These are phyloP conservation scores for Jaminaea rosea DNA, from an alignment of 1,284 basidiomycete species.

Conservation along the genomic window DNA sequence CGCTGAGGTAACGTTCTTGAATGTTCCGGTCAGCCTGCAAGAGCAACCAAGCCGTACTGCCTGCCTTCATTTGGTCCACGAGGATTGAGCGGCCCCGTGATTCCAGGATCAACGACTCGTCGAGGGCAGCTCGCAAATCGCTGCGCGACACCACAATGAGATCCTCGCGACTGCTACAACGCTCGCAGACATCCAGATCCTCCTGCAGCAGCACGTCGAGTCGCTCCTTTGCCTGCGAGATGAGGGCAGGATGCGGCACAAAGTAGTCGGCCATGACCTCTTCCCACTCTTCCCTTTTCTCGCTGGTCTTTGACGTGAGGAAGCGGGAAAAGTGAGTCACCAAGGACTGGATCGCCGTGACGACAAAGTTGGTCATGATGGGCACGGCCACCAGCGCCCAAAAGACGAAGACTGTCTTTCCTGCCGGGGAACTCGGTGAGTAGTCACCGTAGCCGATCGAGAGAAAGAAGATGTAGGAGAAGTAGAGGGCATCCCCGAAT, in stretches of 20 bases:
- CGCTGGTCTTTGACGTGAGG: background rate
- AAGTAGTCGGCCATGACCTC: conserved; percentile 9
- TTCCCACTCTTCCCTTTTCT: conserved; percentile 6
- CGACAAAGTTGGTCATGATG: conserved; percentile 51
- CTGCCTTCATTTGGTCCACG: conserved; percentile 14
- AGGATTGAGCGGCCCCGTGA: conserved; percentile 15
- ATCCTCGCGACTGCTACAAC: background rate
- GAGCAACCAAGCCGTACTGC: conserved; percentile 19
- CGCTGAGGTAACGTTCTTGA: conserved; percentile 13
- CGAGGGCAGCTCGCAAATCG: conserved; percentile 8
- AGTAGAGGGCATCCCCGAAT: conserved; percentile 27
- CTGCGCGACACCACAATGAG: background rate
- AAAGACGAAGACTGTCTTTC: conserved; percentile 48
- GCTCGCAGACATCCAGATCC: background rate
- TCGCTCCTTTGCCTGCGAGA: background rate
- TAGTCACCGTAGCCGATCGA: conserved; percentile 49
- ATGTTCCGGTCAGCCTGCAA: conserved; percentile 37
- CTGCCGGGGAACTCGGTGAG: conserved; percentile 36
- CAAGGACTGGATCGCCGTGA: conserved; percentile 49
- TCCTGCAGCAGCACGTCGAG: background rate
- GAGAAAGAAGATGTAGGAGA: conserved; percentile 38
- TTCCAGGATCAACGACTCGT: conserved; percentile 15
- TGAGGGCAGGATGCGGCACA: background rate
- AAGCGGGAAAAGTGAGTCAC: conserved; percentile 22
- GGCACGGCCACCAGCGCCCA: conserved; percentile 50